Evolutionary conservation across 2,329 filamentous ascomycete genomes (phyloP).

Genomic region (Cyphellophora europaea): DNA sequence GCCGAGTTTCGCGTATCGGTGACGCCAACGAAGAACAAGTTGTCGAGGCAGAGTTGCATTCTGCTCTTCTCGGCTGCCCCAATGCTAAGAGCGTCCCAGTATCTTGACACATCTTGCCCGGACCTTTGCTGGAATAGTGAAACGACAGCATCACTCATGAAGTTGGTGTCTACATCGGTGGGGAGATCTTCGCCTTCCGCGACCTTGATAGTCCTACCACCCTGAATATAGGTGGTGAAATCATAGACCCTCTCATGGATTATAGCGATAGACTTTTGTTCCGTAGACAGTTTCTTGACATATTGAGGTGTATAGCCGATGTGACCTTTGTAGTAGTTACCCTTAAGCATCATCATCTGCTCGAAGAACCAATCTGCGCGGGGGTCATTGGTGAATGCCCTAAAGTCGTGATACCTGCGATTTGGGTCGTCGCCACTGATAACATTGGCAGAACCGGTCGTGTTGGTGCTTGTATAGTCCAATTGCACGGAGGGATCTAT

Average conservation of each 20-base stretch:
- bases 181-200: slow-evolving; percentile 43
- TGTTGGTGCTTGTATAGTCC: slow-evolving; percentile 71
- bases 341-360: slow-evolving; percentile 68
- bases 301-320: slow-evolving; percentile 76
- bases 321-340: slow-evolving; percentile 75
- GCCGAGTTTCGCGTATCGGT: slow-evolving; percentile 83
- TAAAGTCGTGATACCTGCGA: slow-evolving; percentile 83
- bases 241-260: slow-evolving; percentile 79
- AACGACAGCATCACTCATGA: slow-evolving; percentile 70
- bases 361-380: slow-evolving; percentile 89
- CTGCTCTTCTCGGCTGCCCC: slow-evolving; percentile 46
- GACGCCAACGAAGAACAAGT: slow-evolving; percentile 88
- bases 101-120: slow-evolving; percentile 72
- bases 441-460: slow-evolving; percentile 55
- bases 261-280: slow-evolving; percentile 64
- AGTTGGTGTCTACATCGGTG: slow-evolving; percentile 52
- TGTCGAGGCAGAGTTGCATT: slow-evolving; percentile 80
- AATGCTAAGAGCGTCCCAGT: slow-evolving; percentile 65
- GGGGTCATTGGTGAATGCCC: slow-evolving; percentile 69
- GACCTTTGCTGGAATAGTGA: slow-evolving; percentile 66
- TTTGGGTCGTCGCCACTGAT: slow-evolving; percentile 63
- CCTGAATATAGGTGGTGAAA: slow-evolving; percentile 69
- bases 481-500: slow-evolving; percentile 69
- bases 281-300: slow-evolving; percentile 57
- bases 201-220: slow-evolving; percentile 58